Evolutionary conservation across 805 yeast genomes (phyloP).

Genomic region (Suhomyces kilbournensis): DNA sequence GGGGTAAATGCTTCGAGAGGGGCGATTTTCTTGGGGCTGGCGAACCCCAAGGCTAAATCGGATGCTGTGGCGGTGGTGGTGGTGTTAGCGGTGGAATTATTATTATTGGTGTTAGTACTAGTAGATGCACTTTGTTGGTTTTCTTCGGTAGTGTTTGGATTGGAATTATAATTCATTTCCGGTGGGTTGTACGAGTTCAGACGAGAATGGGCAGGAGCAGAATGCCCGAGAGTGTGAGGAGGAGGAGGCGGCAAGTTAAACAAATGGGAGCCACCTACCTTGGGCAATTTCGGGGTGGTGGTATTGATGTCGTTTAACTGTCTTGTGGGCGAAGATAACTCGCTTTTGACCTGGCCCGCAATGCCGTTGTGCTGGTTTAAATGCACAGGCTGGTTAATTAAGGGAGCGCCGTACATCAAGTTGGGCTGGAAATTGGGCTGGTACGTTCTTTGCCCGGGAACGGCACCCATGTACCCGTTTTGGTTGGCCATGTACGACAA

Average conservation of each 20-base stretch:
- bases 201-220: slow-evolving; percentile 26
- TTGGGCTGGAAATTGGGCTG: slow-evolving; percentile 14
- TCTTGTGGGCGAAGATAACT: slow-evolving; percentile 38
- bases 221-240: slow-evolving; percentile 10
- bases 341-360: slow-evolving; percentile 24
- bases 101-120: slow-evolving; percentile 5
- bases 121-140: slow-evolving; percentile 8
- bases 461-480: slow-evolving; percentile 1
- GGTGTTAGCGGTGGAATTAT: slow-evolving; percentile 8
- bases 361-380: slow-evolving; percentile 3
- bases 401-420: slow-evolving; percentile 21
- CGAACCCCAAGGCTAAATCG: slow-evolving; percentile 37
- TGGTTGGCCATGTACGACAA: slow-evolving; percentile 17
- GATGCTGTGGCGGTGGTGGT: slow-evolving; percentile 29
- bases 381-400: slow-evolving; percentile 15
- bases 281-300: slow-evolving; percentile 33
- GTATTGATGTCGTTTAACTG: slow-evolving; percentile 17
- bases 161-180: background rate
- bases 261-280: slow-evolving; percentile 23
- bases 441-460: slow-evolving; percentile 10
- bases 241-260: slow-evolving; percentile 33
- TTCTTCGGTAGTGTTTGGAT: slow-evolving; percentile 11
- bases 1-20: slow-evolving; percentile 45
- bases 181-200: slow-evolving; percentile 22
- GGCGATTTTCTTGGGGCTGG: slow-evolving; percentile 41